phyloP scores from a whole-genome alignment of 176 grass and related monocot species.

The Ananas comosus region DNA sequence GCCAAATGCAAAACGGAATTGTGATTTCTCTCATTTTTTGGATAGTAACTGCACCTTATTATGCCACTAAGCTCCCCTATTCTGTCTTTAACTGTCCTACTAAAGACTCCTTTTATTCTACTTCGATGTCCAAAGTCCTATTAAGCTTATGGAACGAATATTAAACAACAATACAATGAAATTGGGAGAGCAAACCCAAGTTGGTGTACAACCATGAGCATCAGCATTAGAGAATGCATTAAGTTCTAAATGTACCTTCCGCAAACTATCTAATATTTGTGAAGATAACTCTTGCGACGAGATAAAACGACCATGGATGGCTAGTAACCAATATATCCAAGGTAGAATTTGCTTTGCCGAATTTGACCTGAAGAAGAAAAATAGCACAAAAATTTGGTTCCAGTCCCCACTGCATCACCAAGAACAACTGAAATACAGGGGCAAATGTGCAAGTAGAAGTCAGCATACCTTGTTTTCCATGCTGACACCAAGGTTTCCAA shows the following conservation, averaged over 20 bases:
- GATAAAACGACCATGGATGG: conserved; percentile 61
- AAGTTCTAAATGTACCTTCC: conserved; percentile 41
- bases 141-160: too few species aligned
- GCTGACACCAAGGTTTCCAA: conserved; percentile 54
- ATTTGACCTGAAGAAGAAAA: conserved; percentile 47
- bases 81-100: too few species aligned
- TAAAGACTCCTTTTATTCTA: too few species aligned
- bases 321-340: conserved; percentile 78
- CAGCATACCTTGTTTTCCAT: conserved; percentile 61
- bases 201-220: not conserved
- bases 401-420: not conserved
- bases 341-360: conserved; percentile 42
- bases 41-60: too few species aligned
- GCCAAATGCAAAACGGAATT: too few species aligned
- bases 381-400: conserved; percentile 9
- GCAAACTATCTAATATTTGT: conserved; percentile 38
- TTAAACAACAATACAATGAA: not conserved
- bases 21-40: not conserved
- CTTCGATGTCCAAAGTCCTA: too few species aligned
- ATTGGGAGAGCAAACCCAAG: not conserved
- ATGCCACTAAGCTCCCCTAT: too few species aligned
- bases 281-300: conserved; percentile 36
- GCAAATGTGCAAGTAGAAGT: conserved; percentile 1
- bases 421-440: conserved; percentile 4
- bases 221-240: not conserved